Conservation (phyloP, 345 rosid genomes). For the Arabidopsis arenosa region DNA sequence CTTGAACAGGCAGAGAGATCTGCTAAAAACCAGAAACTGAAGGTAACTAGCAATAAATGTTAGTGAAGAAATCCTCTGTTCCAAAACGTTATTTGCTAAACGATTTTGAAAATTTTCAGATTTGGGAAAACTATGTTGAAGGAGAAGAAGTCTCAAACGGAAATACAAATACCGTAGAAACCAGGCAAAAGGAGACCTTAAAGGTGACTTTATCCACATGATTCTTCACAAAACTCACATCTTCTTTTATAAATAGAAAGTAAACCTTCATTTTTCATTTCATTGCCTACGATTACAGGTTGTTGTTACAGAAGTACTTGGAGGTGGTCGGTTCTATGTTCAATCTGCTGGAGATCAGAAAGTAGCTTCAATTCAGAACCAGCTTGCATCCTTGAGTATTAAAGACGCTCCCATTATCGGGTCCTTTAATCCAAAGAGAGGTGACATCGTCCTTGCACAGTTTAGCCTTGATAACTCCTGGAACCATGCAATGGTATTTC, state of each 20-base stretch:
- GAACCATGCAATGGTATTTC: constrained; percentile 94
- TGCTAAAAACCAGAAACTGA: constrained; percentile 86
- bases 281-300: constrained; percentile 58
- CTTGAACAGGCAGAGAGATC: constrained; percentile 91
- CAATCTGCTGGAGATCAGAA: constrained; percentile 81
- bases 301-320: constrained; percentile 86
- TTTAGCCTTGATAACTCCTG: constrained; percentile 94
- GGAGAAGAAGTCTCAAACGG: constrained; percentile 87
- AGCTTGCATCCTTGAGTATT: constrained; percentile 71
- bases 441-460: constrained; percentile 92
- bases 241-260: not conserved
- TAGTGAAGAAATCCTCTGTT: not conserved
- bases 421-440: constrained; percentile 86
- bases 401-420: constrained; percentile 84
- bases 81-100: not conserved
- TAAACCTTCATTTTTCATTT: not conserved
- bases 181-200: constrained; percentile 86
- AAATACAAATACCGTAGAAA: constrained; percentile 59
- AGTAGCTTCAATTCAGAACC: constrained; percentile 81
- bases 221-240: not conserved
- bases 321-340: constrained; percentile 88
- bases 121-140: constrained; percentile 98
- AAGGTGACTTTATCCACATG: constrained; percentile 56
- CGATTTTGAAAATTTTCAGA: constrained; percentile 48
- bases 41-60: constrained; percentile 52